Evolutionary conservation across 2,329 filamentous ascomycete species (phyloP).

Genomic region (Fusarium chuoi): DNA sequence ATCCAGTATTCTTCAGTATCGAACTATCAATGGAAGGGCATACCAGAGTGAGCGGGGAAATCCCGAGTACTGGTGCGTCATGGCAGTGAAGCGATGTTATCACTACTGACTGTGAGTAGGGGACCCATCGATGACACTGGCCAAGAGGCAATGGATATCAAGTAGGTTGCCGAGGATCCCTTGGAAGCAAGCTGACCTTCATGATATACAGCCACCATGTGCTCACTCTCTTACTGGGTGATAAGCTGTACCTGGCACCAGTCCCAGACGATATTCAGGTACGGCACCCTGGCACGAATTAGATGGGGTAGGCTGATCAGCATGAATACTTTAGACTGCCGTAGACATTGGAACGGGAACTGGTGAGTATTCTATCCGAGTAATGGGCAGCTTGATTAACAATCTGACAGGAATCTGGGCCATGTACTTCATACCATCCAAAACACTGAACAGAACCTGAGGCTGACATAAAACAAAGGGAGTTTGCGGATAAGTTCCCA

Average conservation of each 20-base stretch:
- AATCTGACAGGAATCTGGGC: not conserved
- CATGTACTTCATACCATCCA: too few species aligned
- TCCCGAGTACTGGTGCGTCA: not conserved
- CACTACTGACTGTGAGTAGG: not conserved
- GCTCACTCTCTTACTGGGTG: not conserved
- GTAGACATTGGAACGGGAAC: constrained; percentile 8
- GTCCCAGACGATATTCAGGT: not conserved
- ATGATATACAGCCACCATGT: not conserved
- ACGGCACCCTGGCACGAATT: accelerated
- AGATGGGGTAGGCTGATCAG: accelerated
- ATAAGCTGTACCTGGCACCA: not conserved
- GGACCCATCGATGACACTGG: not conserved
- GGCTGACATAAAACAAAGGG: not conserved
- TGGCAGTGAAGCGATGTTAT: accelerated
- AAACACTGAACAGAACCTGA: accelerated
- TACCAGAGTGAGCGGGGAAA: not conserved
- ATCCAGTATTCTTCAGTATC: not conserved
- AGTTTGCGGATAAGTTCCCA: not conserved
- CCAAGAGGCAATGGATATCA: constrained; percentile 8
- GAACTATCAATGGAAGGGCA: not conserved
- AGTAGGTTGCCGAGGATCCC: not conserved
- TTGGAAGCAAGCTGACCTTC: accelerated
- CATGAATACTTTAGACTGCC: not conserved
- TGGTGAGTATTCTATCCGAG: not conserved
- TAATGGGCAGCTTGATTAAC: accelerated